phyloP scores from a whole-genome alignment of 192 early-diverging fungal species.

The Coemansia sp. region DNA sequence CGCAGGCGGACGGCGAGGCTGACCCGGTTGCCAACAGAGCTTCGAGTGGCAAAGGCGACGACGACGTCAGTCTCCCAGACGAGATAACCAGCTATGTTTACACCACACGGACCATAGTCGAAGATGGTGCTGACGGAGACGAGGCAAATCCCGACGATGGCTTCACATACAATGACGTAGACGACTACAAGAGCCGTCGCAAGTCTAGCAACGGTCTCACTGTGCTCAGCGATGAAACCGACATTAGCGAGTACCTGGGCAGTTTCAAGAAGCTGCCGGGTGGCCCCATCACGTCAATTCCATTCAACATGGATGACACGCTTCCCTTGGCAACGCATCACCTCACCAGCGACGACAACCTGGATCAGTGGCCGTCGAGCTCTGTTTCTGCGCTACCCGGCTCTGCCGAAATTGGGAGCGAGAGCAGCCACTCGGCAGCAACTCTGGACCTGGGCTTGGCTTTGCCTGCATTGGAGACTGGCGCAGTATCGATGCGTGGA shows the following conservation, averaged over 20 bases:
- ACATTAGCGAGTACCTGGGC: constrained; percentile 29
- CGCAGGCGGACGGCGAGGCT: constrained; percentile 5
- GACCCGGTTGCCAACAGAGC: constrained; percentile 19
- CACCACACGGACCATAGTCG: constrained; percentile 22
- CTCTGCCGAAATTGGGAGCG: constrained; percentile 4
- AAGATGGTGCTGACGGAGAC: constrained; percentile 15
- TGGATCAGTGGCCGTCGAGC: constrained; percentile 42
- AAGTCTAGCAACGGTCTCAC: constrained; percentile 30
- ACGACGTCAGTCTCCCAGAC: constrained; percentile 10
- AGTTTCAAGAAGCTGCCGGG: constrained; percentile 10
- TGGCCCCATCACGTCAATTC: constrained; percentile 9
- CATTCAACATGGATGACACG: constrained; percentile 26
- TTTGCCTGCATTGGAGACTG: neutral
- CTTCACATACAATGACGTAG: constrained; percentile 32
- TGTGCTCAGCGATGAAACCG: constrained; percentile 30
- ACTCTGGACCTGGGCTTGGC: constrained; percentile 22
- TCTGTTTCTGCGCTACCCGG: constrained; percentile 12
- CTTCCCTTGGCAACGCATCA: constrained; percentile 22
- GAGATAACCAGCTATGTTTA: constrained; percentile 41
- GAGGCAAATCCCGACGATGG: constrained; percentile 23
- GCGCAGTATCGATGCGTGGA: neutral
- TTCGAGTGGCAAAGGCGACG: neutral
- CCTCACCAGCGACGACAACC: constrained; percentile 9
- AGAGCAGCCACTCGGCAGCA: constrained; percentile 2
- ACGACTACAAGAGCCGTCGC: constrained; percentile 17